Conservation (phyloP, 345 rosid genomes). For the Pistacia vera region DNA sequence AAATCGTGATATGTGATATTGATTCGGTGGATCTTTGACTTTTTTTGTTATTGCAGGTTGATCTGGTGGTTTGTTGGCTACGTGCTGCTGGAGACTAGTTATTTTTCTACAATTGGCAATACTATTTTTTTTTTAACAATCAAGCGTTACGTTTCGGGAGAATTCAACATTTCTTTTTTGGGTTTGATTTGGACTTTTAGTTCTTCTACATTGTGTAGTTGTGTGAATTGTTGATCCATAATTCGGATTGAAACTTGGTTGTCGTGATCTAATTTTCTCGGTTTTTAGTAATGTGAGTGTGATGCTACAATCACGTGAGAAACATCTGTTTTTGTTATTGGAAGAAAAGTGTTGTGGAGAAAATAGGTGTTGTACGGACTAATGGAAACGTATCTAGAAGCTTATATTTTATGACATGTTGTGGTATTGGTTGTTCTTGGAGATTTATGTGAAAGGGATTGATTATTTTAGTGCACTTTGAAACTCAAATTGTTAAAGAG, state of each 20-base stretch:
- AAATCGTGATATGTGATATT: background rate
- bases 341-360: conserved; percentile 20
- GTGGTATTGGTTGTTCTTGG: conserved; percentile 37
- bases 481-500: conserved; percentile 20
- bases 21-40: conserved; percentile 33
- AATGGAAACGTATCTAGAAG: conserved; percentile 33
- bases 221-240: conserved; percentile 24
- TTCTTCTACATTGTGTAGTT: conserved; percentile 22
- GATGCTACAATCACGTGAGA: conserved; percentile 7
- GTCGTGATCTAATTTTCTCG: conserved; percentile 5
- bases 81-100: conserved; percentile 22
- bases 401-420: conserved; percentile 38
- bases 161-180: background rate
- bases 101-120: conserved; percentile 11
- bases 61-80: conserved; percentile 23
- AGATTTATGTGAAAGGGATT: conserved; percentile 27
- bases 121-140: conserved; percentile 9
- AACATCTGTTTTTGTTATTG: conserved; percentile 8
- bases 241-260: conserved; percentile 17
- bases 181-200: conserved; percentile 21
- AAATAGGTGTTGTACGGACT: conserved; percentile 27
- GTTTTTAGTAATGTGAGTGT: conserved; percentile 4
- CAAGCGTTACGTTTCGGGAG: conserved; percentile 23
- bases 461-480: conserved; percentile 33
- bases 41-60: conserved; percentile 38